Evolutionary conservation across 2,329 filamentous ascomycete species (phyloP).

Genomic region (Botrytis aclada): DNA sequence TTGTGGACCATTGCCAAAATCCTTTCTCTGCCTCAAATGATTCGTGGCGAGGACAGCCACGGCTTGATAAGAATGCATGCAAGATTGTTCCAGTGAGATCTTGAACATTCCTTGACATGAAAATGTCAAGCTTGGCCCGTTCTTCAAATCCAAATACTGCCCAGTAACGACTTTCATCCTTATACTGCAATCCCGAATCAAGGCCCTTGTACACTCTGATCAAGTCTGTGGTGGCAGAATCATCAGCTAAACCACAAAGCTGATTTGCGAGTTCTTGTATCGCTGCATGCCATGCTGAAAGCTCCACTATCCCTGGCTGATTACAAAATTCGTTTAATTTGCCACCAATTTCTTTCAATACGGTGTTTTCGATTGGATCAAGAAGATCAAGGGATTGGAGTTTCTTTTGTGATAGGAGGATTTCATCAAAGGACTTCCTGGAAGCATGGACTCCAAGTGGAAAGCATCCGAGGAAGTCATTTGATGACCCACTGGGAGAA

Average conservation of each 20-base stretch:
- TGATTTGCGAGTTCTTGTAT: conserved; percentile 28
- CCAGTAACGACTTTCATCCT: conserved; percentile 39
- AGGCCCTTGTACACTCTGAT: conserved; percentile 41
- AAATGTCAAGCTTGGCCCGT: conserved; percentile 36
- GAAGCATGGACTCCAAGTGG: conserved; percentile 45
- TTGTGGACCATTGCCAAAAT: conserved; percentile 39
- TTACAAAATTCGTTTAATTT: conserved; percentile 7
- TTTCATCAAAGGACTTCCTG: conserved; percentile 43
- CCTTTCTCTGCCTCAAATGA: conserved; percentile 41
- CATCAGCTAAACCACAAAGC: conserved; percentile 18
- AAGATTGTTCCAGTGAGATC: conserved; percentile 38
- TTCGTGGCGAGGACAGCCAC: conserved; percentile 37
- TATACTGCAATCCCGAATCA: conserved; percentile 39
- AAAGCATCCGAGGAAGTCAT: conserved; percentile 45
- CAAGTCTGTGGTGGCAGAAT: conserved; percentile 30
- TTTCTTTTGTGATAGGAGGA: conserved; percentile 44
- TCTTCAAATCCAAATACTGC: conserved; percentile 35
- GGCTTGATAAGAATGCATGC: conserved; percentile 42
- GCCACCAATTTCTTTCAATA: conserved; percentile 14
- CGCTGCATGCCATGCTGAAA: conserved; percentile 23
- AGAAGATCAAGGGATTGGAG: conserved; percentile 19
- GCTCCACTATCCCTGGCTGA: conserved; percentile 30
- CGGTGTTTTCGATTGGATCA: conserved; percentile 1
- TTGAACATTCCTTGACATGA: conserved; percentile 39
- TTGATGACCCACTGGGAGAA: conserved; percentile 40